phyloP scores from a whole-genome alignment of 2,329 filamentous ascomycete genomes.

The Lithohypha guttulata region DNA sequence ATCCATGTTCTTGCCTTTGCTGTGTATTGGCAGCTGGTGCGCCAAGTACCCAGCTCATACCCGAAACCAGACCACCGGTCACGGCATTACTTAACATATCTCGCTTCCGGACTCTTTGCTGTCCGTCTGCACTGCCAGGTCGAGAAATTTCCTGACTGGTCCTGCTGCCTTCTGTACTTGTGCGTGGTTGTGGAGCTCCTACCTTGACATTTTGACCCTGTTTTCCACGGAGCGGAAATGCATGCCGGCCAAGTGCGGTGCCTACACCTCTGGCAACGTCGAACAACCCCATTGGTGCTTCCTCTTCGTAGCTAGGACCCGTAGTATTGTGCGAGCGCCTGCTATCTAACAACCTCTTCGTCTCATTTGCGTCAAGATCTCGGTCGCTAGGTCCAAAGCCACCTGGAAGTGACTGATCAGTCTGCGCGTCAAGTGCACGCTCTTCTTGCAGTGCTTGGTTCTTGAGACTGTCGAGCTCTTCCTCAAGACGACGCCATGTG shows the following conservation, averaged over 20 bases:
- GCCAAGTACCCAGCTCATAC: conserved; percentile 55
- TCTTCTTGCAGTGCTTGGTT: conserved; percentile 46
- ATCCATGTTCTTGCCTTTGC: background rate
- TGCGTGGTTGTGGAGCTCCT: background rate
- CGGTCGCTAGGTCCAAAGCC: conserved; percentile 34
- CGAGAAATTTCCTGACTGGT: conserved; percentile 5
- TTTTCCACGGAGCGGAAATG: conserved; percentile 31
- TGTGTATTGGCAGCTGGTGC: conserved; percentile 29
- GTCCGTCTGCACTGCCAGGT: conserved; percentile 13
- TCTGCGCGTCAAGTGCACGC: conserved; percentile 46
- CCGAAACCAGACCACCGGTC: conserved; percentile 50
- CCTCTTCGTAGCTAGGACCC: conserved; percentile 23
- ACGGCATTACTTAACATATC: conserved; percentile 54
- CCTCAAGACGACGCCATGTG: conserved; percentile 54
- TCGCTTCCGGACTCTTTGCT: conserved; percentile 35
- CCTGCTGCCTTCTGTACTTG: conserved; percentile 2
- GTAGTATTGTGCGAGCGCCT: conserved; percentile 24
- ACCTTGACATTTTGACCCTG: conserved; percentile 7
- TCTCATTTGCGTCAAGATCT: conserved; percentile 37
- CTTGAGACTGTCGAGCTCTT: conserved; percentile 46
- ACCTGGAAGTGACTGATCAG: conserved; percentile 36
- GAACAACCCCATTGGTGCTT: conserved; percentile 43
- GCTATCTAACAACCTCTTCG: conserved; percentile 29
- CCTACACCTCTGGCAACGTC: conserved; percentile 42
- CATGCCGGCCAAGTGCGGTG: conserved; percentile 35